Evolutionary conservation across 495 filamentous ascomycete species (phyloP).

Genomic region (Penicillium nucicola): DNA sequence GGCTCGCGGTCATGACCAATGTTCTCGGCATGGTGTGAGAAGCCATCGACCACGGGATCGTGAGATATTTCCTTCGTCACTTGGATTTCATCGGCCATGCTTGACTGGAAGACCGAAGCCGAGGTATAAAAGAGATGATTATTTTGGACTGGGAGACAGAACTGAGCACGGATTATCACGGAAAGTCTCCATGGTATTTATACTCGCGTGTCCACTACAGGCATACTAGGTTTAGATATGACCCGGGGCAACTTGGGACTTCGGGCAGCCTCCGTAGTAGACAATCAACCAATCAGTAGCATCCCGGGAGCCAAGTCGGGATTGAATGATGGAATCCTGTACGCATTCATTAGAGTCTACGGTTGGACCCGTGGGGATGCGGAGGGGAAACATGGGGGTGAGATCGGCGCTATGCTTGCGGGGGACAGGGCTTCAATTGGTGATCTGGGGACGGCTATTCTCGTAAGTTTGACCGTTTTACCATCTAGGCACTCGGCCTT

Average conservation of each 20-base stretch:
- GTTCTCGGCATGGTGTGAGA: constrained; percentile 42
- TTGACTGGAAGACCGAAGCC: neutral
- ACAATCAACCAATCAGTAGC: neutral
- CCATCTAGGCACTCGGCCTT: neutral
- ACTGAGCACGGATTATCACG: too few species aligned
- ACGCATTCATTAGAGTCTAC: neutral
- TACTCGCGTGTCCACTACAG: too few species aligned
- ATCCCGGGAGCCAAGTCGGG: neutral
- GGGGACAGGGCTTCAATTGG: constrained; percentile 2
- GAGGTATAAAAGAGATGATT: neutral
- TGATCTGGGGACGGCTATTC: neutral
- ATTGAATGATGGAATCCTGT: neutral
- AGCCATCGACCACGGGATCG: constrained; percentile 22
- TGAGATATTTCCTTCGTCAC: constrained; percentile 17
- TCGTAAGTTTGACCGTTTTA: neutral
- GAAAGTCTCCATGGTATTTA: too few species aligned
- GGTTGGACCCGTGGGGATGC: neutral
- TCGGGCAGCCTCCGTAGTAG: neutral
- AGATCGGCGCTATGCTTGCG: constrained; percentile 4
- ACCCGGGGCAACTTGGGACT: too few species aligned
- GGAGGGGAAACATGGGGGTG: neutral
- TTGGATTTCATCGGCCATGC: constrained; percentile 13
- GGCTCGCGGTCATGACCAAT: constrained; percentile 36
- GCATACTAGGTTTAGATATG: too few species aligned
- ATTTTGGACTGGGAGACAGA: neutral